Conservation (phyloP, 805 yeast species). For the Saturnispora zaruensis region DNA sequence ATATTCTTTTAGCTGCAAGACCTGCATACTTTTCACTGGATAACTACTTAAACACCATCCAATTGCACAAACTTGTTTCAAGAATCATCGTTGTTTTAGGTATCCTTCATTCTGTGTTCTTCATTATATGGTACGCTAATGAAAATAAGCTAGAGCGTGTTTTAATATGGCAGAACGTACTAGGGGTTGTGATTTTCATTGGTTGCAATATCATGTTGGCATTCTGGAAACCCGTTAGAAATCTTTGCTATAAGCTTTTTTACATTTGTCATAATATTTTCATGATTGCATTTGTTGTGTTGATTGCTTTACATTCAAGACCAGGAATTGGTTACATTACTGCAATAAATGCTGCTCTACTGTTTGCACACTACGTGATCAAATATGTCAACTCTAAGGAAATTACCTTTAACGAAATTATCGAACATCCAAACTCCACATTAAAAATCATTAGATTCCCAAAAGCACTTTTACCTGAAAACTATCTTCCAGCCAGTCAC, state of each 20-base stretch:
- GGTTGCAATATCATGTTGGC: constrained; percentile 32
- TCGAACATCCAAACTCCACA: constrained; percentile 13
- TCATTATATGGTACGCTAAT: constrained; percentile 36
- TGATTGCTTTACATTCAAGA: constrained; percentile 56
- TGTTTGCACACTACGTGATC: constrained; percentile 31
- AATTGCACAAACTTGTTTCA: constrained; percentile 66
- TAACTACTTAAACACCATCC: constrained; percentile 46
- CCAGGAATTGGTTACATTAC: constrained; percentile 47
- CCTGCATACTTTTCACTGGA: constrained; percentile 43
- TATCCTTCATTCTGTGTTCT: constrained; percentile 46
- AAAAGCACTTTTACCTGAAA: constrained; percentile 17
- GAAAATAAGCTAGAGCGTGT: constrained; percentile 31
- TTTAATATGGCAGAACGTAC: constrained; percentile 34
- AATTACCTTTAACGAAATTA: constrained; percentile 16
- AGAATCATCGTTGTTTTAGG: constrained; percentile 42
- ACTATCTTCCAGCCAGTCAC: constrained; percentile 47
- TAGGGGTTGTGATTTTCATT: constrained; percentile 42
- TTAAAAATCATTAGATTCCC: constrained; percentile 13
- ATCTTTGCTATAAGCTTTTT: constrained; percentile 42
- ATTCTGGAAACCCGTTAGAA: constrained; percentile 40
- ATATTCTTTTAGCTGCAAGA: constrained; percentile 45
- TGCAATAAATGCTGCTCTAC: constrained; percentile 22
- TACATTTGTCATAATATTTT: constrained; percentile 49
- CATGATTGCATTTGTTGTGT: constrained; percentile 35
- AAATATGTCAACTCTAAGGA: constrained; percentile 24